phyloP scores from a whole-genome alignment of 441 rosid genomes.

The Brassica hybrid region DNA sequence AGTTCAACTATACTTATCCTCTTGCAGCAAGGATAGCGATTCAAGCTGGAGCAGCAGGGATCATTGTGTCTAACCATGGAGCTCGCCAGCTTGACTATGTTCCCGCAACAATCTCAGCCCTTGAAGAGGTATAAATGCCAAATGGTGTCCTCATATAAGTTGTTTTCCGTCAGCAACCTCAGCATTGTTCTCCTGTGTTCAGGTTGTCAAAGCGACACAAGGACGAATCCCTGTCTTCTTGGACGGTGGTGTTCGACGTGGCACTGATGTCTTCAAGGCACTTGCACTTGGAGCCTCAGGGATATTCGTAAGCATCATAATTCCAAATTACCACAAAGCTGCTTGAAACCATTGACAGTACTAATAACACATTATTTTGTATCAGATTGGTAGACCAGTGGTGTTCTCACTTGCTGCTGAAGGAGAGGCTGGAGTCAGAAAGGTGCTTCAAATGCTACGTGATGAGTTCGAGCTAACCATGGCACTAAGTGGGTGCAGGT shows the following conservation, averaged over 20 bases:
- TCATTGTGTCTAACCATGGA: constrained; percentile 94
- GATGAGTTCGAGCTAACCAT: constrained; percentile 95
- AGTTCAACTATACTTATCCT: constrained; percentile 1
- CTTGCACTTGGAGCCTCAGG: constrained; percentile 99
- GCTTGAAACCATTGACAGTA: constrained; percentile 9
- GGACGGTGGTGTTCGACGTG: constrained; percentile 95
- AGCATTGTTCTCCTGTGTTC: constrained; percentile 2
- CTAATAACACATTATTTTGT: background rate
- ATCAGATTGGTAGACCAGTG: constrained; percentile 70
- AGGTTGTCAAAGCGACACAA: constrained; percentile 91
- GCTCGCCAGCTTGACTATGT: constrained; percentile 94
- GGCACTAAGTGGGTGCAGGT: constrained; percentile 93
- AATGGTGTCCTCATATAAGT: background rate
- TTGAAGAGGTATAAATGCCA: constrained; percentile 73
- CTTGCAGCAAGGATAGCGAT: constrained; percentile 74
- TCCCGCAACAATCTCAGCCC: constrained; percentile 83
- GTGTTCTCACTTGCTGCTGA: constrained; percentile 87
- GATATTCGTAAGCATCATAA: constrained; percentile 69
- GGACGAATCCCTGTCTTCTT: constrained; percentile 88
- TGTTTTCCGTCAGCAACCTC: background rate
- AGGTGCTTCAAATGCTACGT: constrained; percentile 81
- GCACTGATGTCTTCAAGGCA: constrained; percentile 98
- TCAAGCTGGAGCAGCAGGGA: constrained; percentile 84
- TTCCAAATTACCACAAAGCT: background rate
- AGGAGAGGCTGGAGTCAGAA: constrained; percentile 87